A percentile compares a stretch with the other conserved stretches of the same genome.
These are phyloP conservation scores for Pulveroboletus frians DNA, from an alignment of 768 basidiomycete species.

Conservation along the genomic window DNA sequence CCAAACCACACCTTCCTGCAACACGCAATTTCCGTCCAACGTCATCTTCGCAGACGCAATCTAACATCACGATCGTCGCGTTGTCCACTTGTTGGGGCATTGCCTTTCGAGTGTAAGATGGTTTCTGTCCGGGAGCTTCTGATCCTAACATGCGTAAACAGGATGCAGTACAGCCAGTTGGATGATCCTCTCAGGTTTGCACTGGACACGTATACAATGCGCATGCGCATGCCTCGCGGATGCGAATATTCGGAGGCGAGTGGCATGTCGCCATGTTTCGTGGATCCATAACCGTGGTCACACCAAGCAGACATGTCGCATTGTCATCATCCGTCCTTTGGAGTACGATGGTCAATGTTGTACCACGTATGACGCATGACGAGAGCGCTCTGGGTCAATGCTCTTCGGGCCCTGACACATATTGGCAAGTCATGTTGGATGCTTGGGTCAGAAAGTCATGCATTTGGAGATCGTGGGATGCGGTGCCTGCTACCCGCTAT, in stretches of 20 bases:
- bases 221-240: no score
- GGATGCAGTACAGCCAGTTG: not conserved
- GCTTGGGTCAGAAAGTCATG: not conserved
- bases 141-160: constrained; percentile 29
- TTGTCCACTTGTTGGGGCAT: constrained; percentile 50
- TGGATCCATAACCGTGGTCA: no score
- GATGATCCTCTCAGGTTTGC: no score
- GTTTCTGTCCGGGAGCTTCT: constrained; percentile 22
- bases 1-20: constrained; percentile 48
- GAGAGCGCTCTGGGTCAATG: not conserved
- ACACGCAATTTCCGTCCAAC: constrained; percentile 53
- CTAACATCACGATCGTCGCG: constrained; percentile 42
- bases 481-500: not conserved
- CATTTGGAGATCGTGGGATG: not conserved
- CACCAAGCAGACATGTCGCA: no score
- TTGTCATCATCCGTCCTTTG: no score
- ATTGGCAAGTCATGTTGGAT: not conserved
- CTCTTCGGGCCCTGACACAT: not conserved
- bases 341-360: no score
- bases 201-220: no score
- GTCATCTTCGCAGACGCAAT: constrained; percentile 35
- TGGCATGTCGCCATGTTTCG: no score
- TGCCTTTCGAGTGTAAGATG: constrained; percentile 11
- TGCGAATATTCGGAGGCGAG: no score
- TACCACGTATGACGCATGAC: not conserved